Base-by-base conservation (phyloP, 1,284 basidiomycete genomes). In the Trametes sp. region DNA sequence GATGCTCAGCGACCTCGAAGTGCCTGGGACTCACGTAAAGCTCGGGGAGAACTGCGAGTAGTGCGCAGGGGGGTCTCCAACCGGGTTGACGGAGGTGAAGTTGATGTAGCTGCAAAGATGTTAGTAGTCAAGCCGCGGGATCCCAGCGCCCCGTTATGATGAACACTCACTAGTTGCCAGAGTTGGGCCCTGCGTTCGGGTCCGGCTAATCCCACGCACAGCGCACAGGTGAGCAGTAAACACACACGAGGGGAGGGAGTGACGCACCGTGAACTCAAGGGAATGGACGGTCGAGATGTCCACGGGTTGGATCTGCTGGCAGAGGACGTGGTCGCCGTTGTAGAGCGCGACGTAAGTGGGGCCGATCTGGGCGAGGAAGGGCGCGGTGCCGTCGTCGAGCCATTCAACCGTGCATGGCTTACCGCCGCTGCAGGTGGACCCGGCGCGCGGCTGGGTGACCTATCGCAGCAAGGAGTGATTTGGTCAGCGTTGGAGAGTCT, bases 301-400 rank as follows among this genome's bases (percentile, higher is more conserved):
- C 23, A 81, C 76, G 1, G 79, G 76, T 2, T 72, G 63, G 48
- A 82, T 75, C 38, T 76, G 72, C 73, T 88, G 87, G 8, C 87
- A 78, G 42, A 88, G 77, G 61, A 87, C 89, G 74, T 79, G 70
- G 4, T 82, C 69, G 6, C 84, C 86, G 21, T 80, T 81, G 66
- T 84, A 90, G 36, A 91, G 73, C 1, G 78, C 85, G 52, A 88
- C 80, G 2, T 74, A 74, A 55, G 81, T 80, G 0, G 81, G 69
- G 7, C 87, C 87, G 49, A 90, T 82, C 35, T 70, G 63, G 10
- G 74, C 56, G 13, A 89, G 70, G 19, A 84, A 72, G 2, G 89
- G 89, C 1, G 61, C 54, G n/a, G 65, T 51, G 16, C 89, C 89
- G 61, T 91, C 78, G 54, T 91, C 89, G 0, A 85, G 58, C 88